Evolutionary conservation across 2,329 filamentous ascomycete genomes (phyloP).

Genomic region (Aspergillus bombycis): DNA sequence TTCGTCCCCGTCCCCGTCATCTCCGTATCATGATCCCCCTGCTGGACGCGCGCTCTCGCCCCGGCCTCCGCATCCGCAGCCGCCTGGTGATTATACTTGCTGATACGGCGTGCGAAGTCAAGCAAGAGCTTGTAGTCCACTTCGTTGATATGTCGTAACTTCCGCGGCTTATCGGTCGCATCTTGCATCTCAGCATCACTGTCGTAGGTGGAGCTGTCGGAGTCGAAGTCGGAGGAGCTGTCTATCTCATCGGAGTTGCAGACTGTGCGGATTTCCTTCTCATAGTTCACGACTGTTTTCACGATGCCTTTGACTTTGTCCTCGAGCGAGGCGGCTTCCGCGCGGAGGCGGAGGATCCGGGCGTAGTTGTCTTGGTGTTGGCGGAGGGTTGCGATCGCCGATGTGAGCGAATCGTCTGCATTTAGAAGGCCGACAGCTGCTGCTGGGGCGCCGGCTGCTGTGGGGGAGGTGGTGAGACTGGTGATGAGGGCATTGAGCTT

Average conservation of each 20-base stretch:
- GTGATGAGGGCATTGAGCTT: conserved; percentile 46
- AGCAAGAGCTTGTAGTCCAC: conserved; percentile 49
- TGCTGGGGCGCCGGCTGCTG: conserved; percentile 46
- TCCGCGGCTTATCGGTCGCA: background rate
- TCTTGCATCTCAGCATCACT: background rate
- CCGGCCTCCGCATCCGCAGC: conserved; percentile 46
- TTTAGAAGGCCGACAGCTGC: conserved; percentile 44
- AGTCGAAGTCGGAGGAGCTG: conserved; percentile 16
- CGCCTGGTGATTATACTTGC: conserved; percentile 51
- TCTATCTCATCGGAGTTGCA: conserved; percentile 34
- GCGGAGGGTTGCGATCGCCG: conserved; percentile 46
- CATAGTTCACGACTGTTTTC: conserved; percentile 41
- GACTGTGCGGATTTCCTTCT: conserved; percentile 42
- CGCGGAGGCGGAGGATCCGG: conserved; percentile 44
- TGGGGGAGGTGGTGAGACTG: conserved; percentile 47
- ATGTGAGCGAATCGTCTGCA: conserved; percentile 46
- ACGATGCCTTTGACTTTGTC: conserved; percentile 47
- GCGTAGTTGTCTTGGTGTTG: conserved; percentile 50
- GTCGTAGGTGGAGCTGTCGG: background rate
- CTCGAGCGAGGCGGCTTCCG: conserved; percentile 44
- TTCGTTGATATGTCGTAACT: conserved; percentile 32
- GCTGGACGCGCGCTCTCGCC: conserved; percentile 13
- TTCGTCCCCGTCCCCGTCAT: conserved; percentile 40
- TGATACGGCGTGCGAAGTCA: conserved; percentile 50
- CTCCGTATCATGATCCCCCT: conserved; percentile 32